Conservation (phyloP, 768 basidiomycete genomes). For the Suillus subluteus region DNA sequence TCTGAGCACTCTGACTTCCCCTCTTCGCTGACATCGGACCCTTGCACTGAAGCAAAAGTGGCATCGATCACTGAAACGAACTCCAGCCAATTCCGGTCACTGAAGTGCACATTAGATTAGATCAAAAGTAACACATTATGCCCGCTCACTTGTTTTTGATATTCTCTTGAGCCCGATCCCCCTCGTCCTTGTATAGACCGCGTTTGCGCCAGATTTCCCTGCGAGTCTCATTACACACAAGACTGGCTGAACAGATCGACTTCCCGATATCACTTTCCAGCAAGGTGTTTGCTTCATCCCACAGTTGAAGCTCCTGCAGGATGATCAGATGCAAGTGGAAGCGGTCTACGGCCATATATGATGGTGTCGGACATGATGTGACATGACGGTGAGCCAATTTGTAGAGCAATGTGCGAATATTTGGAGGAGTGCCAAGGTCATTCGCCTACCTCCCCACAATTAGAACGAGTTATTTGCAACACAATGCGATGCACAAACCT, state of each 20-base stretch:
- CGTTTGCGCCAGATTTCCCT: constrained; percentile 68
- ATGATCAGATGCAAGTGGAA: constrained; percentile 78
- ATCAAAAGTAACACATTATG: constrained; percentile 15
- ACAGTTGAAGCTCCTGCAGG: constrained; percentile 66
- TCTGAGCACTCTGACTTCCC: constrained; percentile 42
- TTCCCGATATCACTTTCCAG: constrained; percentile 71
- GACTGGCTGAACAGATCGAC: constrained; percentile 67
- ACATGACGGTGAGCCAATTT: constrained; percentile 80
- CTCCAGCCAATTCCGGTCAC: constrained; percentile 88
- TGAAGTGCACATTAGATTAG: constrained; percentile 32
- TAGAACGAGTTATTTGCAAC: not conserved
- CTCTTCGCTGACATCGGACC: constrained; percentile 35
- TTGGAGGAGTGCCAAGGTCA: constrained; percentile 60
- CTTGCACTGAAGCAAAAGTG: constrained; percentile 49
- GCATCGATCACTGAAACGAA: constrained; percentile 77
- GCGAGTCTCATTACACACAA: constrained; percentile 76
- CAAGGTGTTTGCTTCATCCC: constrained; percentile 71
- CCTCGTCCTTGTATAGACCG: constrained; percentile 63
- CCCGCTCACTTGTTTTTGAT: constrained; percentile 58
- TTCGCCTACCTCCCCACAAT: constrained; percentile 58
- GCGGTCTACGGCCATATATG: constrained; percentile 70
- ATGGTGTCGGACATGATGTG: constrained; percentile 62
- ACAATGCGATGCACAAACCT: constrained; percentile 46
- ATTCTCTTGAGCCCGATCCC: constrained; percentile 57
- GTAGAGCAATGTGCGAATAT: constrained; percentile 69